A percentile compares a stretch with the other conserved stretches of the same genome.
These are phyloP conservation scores for Cotoneaster glaucophyllus DNA, from an alignment of 306 rosid species.

Conservation along the genomic window DNA sequence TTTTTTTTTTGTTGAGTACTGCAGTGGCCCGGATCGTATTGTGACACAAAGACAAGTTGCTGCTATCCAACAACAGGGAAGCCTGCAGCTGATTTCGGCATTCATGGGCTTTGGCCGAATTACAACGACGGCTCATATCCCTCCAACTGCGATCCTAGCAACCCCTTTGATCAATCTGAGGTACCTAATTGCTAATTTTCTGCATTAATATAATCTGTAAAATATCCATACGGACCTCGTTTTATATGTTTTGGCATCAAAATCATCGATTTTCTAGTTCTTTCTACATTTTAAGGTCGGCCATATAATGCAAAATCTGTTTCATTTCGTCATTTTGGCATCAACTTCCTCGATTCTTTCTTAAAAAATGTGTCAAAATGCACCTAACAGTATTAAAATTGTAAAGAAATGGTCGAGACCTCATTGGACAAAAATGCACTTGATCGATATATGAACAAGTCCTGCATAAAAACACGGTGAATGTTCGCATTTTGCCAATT, in stretches of 20 bases:
- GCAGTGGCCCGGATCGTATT: slow-evolving; percentile 82
- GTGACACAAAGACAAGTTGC: slow-evolving; percentile 61
- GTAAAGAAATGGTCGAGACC: neutral
- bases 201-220: neutral
- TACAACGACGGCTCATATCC: slow-evolving; percentile 65
- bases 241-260: neutral
- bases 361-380: too few relatives aligned
- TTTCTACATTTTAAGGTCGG: neutral
- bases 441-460: neutral
- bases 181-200: slow-evolving; percentile 11
- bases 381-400: too few relatives aligned
- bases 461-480: neutral
- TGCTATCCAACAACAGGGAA: slow-evolving; percentile 71
- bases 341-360: neutral
- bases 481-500: too few relatives aligned
- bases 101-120: slow-evolving; percentile 79
- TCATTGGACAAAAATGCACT: neutral
- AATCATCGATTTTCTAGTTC: neutral
- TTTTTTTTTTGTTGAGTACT: neutral
- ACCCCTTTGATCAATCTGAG: slow-evolving; percentile 62
- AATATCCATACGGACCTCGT: neutral
- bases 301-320: neutral
- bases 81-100: slow-evolving; percentile 60
- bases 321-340: neutral
- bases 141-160: slow-evolving; percentile 60